Conservation (phyloP, 1,139 yeast genomes). For the Blastobotrys buckinghamii region DNA sequence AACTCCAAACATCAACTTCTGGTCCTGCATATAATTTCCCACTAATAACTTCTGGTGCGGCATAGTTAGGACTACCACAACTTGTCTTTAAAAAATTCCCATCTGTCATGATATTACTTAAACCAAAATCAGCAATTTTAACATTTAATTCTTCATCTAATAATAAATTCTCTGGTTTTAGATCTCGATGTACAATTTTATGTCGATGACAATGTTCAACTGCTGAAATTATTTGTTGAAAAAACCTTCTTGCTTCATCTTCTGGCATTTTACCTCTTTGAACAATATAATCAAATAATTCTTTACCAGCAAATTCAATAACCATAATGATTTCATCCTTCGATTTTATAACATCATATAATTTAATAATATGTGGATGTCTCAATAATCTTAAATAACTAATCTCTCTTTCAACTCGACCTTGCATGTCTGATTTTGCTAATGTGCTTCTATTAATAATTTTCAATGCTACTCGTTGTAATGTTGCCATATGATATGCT, state of each 20-base stretch:
- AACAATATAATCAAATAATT: slow-evolving; percentile 90
- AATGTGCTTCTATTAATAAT: slow-evolving; percentile 90
- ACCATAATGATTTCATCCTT: slow-evolving; percentile 98
- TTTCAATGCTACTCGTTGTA: slow-evolving; percentile 89
- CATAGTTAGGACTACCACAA: slow-evolving; percentile 97
- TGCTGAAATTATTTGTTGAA: slow-evolving; percentile 96
- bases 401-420: slow-evolving; percentile 91
- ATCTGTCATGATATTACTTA: slow-evolving; percentile 95
- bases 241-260: slow-evolving; percentile 87
- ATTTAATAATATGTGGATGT: slow-evolving; percentile 95
- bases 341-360: slow-evolving; percentile 93
- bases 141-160: slow-evolving; percentile 89
- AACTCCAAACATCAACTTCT: slow-evolving; percentile 98
- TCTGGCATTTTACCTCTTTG: slow-evolving; percentile 95
- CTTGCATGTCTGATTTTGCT: slow-evolving; percentile 97
- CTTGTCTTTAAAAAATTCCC: slow-evolving; percentile 93
- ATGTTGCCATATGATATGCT: slow-evolving; percentile 90
- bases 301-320: slow-evolving; percentile 94
- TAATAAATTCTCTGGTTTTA: slow-evolving; percentile 89
- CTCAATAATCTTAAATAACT: slow-evolving; percentile 81
- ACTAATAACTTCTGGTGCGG: slow-evolving; percentile 96
- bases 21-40: slow-evolving; percentile 98
- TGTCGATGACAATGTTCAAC: slow-evolving; percentile 98
- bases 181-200: slow-evolving; percentile 93
- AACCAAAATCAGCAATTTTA: slow-evolving; percentile 94